Percentiles rank a stretch among this genome's conserved stretches.
phyloP scores from a whole-genome alignment of 805 yeast genomes.

The Vanderwaltozyma tropicalis region DNA sequence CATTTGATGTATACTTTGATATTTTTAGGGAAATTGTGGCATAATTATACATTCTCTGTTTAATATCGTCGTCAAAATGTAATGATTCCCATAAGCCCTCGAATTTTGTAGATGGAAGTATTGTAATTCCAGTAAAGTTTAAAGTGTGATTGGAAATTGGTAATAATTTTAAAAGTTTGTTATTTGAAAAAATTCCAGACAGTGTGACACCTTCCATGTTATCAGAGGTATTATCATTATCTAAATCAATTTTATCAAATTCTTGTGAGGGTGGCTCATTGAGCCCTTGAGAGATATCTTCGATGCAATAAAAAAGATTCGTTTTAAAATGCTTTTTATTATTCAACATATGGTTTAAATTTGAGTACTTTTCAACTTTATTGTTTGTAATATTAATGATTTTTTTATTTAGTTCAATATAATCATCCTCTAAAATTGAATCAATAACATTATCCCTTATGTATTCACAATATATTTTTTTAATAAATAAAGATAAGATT shows the following conservation, averaged over 20 bases:
- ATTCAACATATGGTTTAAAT: too few relatives aligned
- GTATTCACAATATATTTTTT: slow-evolving; percentile 5
- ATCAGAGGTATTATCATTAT: slow-evolving; percentile 4
- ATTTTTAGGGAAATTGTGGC: slow-evolving; percentile 27
- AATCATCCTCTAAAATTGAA: too few relatives aligned
- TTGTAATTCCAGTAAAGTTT: slow-evolving; percentile 9
- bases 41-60: slow-evolving; percentile 25
- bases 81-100: slow-evolving; percentile 31
- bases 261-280: slow-evolving; percentile 9
- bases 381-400: too few relatives aligned
- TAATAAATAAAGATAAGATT: slow-evolving; percentile 16
- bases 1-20: slow-evolving; percentile 7
- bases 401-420: too few relatives aligned
- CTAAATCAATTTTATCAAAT: slow-evolving; percentile 25
- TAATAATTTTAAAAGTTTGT: not conserved
- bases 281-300: not conserved
- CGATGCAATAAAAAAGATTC: not conserved
- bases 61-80: slow-evolving; percentile 24
- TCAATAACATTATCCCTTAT: not conserved
- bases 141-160: slow-evolving; percentile 14
- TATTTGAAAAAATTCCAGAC: not conserved
- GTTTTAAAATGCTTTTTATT: too few relatives aligned
- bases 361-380: too few relatives aligned
- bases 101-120: slow-evolving; percentile 24
- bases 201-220: slow-evolving; percentile 9